Conservation (phyloP, 23 red algal species). For the Agarophyton chilense region DNA sequence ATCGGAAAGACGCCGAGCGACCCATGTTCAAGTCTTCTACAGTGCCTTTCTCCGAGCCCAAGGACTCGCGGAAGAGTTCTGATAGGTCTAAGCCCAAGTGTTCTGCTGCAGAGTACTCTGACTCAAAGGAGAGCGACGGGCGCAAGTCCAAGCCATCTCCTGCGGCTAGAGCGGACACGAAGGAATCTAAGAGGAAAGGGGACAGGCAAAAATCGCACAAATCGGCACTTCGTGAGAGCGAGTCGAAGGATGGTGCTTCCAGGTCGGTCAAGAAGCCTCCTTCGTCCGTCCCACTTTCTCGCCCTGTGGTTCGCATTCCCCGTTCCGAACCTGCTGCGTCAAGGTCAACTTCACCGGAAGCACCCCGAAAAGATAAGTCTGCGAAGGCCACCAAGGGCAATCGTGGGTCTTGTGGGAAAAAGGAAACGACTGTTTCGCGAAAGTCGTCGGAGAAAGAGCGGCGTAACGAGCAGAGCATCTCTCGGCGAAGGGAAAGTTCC, state of each 20-base stretch:
- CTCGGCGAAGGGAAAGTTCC: neutral
- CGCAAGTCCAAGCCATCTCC: neutral
- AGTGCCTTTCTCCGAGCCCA: neutral
- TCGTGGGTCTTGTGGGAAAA: too few species aligned
- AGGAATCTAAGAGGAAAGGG: neutral
- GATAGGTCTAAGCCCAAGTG: neutral
- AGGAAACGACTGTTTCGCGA: too few species aligned
- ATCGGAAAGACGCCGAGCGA: neutral
- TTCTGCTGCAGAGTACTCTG: neutral
- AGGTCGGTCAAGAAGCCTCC: constrained; percentile 14
- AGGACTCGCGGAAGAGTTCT: neutral
- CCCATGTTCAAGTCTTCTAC: neutral
- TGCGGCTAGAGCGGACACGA: neutral
- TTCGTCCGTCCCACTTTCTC: neutral
- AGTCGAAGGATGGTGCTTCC: neutral
- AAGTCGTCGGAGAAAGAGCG: neutral
- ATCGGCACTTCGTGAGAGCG: neutral
- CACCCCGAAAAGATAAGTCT: too few species aligned
- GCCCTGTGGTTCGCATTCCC: neutral
- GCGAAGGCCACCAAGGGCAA: too few species aligned
- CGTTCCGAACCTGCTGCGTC: neutral
- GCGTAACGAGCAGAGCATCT: neutral
- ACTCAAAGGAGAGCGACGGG: neutral
- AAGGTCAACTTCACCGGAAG: neutral
- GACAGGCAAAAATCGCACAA: neutral